Conservation (phyloP, 2,329 filamentous ascomycete species). For the Aspergillus caelatus region DNA sequence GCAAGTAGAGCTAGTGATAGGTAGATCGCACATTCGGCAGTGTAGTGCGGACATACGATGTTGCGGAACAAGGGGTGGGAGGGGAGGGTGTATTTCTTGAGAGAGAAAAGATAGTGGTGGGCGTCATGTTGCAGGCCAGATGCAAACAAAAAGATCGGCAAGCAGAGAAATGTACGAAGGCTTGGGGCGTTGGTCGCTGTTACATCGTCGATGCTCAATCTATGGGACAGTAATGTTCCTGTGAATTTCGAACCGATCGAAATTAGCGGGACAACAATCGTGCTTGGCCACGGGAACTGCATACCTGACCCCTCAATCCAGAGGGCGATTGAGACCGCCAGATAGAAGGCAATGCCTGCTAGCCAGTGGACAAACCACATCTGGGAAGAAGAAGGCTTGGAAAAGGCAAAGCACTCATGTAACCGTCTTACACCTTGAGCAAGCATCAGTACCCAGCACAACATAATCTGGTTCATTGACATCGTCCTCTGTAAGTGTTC, state of each 20-base stretch:
- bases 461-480: conserved; percentile 62
- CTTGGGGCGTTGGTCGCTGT: conserved; percentile 44
- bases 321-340: conserved; percentile 70
- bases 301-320: conserved; percentile 82
- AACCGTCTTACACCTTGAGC: conserved; percentile 75
- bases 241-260: conserved; percentile 5
- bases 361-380: conserved; percentile 90
- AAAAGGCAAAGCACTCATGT: conserved; percentile 70
- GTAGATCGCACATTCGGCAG: conserved; percentile 84
- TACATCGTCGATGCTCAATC: conserved; percentile 38
- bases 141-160: conserved; percentile 68
- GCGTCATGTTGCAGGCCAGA: conserved; percentile 75
- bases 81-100: conserved; percentile 84
- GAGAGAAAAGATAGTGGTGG: conserved; percentile 68
- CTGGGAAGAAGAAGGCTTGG: conserved; percentile 67
- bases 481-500: conserved; percentile 50
- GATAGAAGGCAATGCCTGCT: conserved; percentile 77
- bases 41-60: conserved; percentile 87
- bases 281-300: conserved; percentile 23
- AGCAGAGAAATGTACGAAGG: conserved; percentile 57
- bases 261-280: conserved; percentile 1
- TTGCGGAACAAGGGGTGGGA: conserved; percentile 69
- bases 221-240: conserved; percentile 38
- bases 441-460: conserved; percentile 73
- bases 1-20: conserved; percentile 72